A percentile compares a stretch with the other conserved stretches of the same genome.
phyloP scores from a whole-genome alignment of 352 stramenopile genomes.

The Halophytophthora batemanensis region DNA sequence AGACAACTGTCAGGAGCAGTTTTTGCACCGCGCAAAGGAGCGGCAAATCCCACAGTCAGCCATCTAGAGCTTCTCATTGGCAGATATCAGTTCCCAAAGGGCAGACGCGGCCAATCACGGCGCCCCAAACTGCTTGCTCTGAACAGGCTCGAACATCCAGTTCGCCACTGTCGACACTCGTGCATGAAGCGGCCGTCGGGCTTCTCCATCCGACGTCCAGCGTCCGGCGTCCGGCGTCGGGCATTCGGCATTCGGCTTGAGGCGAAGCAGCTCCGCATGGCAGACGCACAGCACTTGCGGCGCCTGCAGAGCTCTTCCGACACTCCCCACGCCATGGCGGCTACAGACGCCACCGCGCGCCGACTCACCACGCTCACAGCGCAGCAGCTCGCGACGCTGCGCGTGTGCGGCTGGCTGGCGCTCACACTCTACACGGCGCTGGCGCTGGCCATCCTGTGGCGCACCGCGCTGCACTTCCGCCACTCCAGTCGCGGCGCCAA shows the following conservation, averaged over 20 bases:
- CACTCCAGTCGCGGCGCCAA: conserved; percentile 51
- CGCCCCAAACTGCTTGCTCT: neutral
- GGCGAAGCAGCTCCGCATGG: neutral
- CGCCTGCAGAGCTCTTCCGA: conserved; percentile 8
- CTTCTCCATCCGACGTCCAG: too few species aligned
- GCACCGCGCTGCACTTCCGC: conserved; percentile 58
- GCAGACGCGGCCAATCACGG: too few species aligned
- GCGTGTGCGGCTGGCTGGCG: conserved; percentile 55
- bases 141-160: conserved; percentile 16
- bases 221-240: too few species aligned
- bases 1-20: too few species aligned
- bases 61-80: too few species aligned
- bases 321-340: conserved; percentile 4
- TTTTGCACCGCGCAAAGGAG: too few species aligned
- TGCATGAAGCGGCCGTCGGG: too few species aligned
- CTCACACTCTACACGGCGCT: conserved; percentile 64
- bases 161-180: conserved; percentile 2
- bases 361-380: conserved; percentile 12
- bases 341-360: conserved; percentile 4
- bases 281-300: conserved; percentile 11
- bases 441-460: conserved; percentile 55
- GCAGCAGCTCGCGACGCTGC: conserved; percentile 42
- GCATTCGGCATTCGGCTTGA: too few species aligned
- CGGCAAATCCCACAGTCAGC: too few species aligned
- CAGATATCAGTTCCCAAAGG: too few species aligned